These are phyloP conservation scores for Sclerotiophoma versabilis DNA, from an alignment of 2,329 filamentous ascomycete species.

Conservation along the genomic window DNA sequence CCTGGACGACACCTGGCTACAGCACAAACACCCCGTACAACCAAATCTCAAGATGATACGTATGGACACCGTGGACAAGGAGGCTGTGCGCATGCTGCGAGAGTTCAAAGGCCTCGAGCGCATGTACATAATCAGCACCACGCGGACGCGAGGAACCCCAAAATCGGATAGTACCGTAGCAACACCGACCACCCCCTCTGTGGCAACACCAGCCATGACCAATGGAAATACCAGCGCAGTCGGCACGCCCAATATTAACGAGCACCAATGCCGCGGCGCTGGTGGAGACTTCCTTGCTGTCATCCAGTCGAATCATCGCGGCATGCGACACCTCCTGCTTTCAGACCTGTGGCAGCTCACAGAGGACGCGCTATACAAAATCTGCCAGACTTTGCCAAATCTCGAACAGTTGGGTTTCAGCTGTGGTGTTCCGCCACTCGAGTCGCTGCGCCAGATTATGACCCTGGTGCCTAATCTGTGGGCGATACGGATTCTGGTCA, in stretches of 20 bases:
- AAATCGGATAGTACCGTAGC: constrained; percentile 36
- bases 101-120: constrained; percentile 56
- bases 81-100: constrained; percentile 53
- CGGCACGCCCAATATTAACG: constrained; percentile 33
- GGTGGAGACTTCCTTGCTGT: constrained; percentile 58
- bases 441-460: constrained; percentile 46
- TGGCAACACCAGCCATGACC: constrained; percentile 27
- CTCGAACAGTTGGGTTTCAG: constrained; percentile 66
- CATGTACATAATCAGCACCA: constrained; percentile 60
- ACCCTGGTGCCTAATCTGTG: constrained; percentile 49
- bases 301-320: constrained; percentile 59
- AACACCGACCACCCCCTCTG: constrained; percentile 40
- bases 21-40: constrained; percentile 31
- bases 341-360: constrained; percentile 63
- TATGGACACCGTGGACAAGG: constrained; percentile 57
- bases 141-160: constrained; percentile 28
- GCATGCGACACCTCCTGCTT: constrained; percentile 64
- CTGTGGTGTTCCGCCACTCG: constrained; percentile 60
- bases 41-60: constrained; percentile 57
- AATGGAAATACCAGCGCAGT: constrained; percentile 26
- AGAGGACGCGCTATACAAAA: constrained; percentile 55
- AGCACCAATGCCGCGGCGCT: constrained; percentile 45
- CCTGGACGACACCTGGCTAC: constrained; percentile 62
- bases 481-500: constrained; percentile 51
- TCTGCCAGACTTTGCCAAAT: constrained; percentile 63